Conservation (phyloP, 495 filamentous ascomycete genomes). For the Parachaetomium inaequale region DNA sequence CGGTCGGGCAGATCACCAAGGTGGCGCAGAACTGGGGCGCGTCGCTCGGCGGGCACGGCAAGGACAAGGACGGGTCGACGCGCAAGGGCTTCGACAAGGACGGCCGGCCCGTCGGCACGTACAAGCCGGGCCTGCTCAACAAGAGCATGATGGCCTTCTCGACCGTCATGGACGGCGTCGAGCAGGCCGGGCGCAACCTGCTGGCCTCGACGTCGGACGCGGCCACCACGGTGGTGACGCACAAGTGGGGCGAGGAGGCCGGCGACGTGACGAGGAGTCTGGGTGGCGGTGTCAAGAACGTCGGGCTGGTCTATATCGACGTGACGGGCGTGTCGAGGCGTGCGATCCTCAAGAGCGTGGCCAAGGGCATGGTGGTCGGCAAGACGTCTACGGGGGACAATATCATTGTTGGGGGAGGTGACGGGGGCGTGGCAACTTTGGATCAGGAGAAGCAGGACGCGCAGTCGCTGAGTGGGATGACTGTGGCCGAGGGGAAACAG, state of each 20-base stretch:
- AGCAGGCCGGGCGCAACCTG: slow-evolving; percentile 73
- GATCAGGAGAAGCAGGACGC: slow-evolving; percentile 3
- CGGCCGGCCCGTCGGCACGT: slow-evolving; percentile 56
- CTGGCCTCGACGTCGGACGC: slow-evolving; percentile 68
- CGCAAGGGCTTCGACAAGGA: slow-evolving; percentile 59
- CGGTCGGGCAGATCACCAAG: slow-evolving; percentile 73
- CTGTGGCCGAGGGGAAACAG: slow-evolving; percentile 28
- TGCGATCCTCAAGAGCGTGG: slow-evolving; percentile 86
- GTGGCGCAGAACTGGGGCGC: slow-evolving; percentile 89
- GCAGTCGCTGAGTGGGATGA: slow-evolving; percentile 22
- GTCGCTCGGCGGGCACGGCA: slow-evolving; percentile 58
- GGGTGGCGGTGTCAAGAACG: slow-evolving; percentile 87
- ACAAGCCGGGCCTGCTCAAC: slow-evolving; percentile 89
- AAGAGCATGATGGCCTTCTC: slow-evolving; percentile 94
- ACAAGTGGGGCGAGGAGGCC: slow-evolving; percentile 82
- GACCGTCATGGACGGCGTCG: slow-evolving; percentile 91
- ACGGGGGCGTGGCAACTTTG: slow-evolving; percentile 44
- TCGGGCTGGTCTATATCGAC: slow-evolving; percentile 96
- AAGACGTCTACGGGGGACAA: slow-evolving; percentile 78
- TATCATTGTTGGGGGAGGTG: slow-evolving; percentile 77
- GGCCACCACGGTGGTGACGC: slow-evolving; percentile 74
- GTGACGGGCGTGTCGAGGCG: slow-evolving; percentile 84
- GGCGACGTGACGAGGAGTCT: slow-evolving; percentile 67
- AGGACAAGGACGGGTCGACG: slow-evolving; percentile 45
- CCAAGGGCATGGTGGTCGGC: slow-evolving; percentile 98